A percentile compares a stretch with the other conserved stretches of the same genome.
Evolutionary conservation across 345 rosid genomes (phyloP).

Genomic region (Sisymbrium altissimum): DNA sequence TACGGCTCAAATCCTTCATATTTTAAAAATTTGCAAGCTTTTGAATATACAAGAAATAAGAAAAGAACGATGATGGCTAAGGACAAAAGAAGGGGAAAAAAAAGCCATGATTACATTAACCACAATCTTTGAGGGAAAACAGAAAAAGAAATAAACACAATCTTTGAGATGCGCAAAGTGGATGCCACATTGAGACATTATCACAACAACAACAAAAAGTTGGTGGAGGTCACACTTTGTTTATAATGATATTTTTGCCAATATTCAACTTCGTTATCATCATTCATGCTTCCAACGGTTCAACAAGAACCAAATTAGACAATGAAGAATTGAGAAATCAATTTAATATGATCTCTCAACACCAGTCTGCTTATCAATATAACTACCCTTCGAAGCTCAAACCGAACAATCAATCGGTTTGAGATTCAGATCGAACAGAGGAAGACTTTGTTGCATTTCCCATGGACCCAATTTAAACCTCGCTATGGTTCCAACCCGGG

Average conservation of each 20-base stretch:
- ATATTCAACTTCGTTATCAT: constrained; percentile 10
- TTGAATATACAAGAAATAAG: not conserved
- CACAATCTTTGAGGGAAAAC: constrained; percentile 29
- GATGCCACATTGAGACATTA: constrained; percentile 29
- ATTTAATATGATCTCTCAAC: not conserved
- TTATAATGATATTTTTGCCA: constrained; percentile 8
- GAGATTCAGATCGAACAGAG: not conserved
- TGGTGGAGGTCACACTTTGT: constrained; percentile 29
- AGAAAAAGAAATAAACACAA: not conserved
- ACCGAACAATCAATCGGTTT: not conserved
- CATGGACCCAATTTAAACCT: not conserved
- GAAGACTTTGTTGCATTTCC: not conserved
- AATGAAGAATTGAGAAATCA: not conserved
- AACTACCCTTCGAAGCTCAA: not conserved
- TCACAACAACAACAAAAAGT: constrained; percentile 20
- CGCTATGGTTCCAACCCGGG: not conserved
- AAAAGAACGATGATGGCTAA: constrained; percentile 5
- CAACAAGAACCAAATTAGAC: not conserved
- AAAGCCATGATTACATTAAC: constrained; percentile 7
- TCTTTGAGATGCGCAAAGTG: constrained; percentile 31
- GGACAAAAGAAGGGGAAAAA: not conserved
- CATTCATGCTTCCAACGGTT: constrained; percentile 10
- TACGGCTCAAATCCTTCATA: not conserved
- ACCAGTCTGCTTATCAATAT: not conserved
- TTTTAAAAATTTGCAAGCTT: not conserved